Conservation (phyloP, 2,329 filamentous ascomycete species). For the Colletotrichum sp. region DNA sequence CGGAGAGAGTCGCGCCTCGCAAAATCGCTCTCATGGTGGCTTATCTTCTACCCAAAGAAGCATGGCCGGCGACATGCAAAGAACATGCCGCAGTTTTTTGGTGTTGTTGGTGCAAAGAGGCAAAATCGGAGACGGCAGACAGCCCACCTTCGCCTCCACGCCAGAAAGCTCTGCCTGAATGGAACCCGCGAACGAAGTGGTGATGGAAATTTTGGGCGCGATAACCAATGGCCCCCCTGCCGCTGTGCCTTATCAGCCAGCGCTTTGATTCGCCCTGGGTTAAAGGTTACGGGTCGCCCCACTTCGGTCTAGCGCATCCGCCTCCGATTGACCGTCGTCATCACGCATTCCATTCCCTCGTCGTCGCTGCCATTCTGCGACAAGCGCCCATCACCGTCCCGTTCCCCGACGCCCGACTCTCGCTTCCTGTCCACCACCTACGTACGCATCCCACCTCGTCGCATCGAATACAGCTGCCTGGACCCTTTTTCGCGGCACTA, state of each 20-base stretch:
- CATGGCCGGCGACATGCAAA: constrained; percentile 12
- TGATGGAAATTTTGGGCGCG: constrained; percentile 15
- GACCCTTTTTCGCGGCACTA: neutral
- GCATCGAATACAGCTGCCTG: constrained; percentile 3
- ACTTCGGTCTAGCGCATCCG: constrained; percentile 16
- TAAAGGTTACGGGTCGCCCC: neutral
- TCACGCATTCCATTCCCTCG: constrained; percentile 10
- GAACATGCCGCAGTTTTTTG: neutral
- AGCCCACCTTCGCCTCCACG: constrained; percentile 2
- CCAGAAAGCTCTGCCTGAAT: neutral
- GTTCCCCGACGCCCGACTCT: neutral
- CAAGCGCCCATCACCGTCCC: constrained; percentile 4
- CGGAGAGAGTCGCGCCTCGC: neutral
- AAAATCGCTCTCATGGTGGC: constrained; percentile 19
- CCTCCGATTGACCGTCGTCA: constrained; percentile 19
- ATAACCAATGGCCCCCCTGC: constrained; percentile 8
- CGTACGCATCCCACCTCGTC: neutral
- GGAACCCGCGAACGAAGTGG: neutral
- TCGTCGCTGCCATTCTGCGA: neutral
- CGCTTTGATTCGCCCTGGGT: neutral
- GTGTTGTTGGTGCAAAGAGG: neutral
- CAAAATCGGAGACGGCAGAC: neutral
- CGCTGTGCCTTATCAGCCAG: neutral
- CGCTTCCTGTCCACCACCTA: neutral
- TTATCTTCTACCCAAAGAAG: neutral